These are phyloP conservation scores for Albophoma yamanashiensis DNA, from an alignment of 2,329 filamentous ascomycete species.

Conservation along the genomic window DNA sequence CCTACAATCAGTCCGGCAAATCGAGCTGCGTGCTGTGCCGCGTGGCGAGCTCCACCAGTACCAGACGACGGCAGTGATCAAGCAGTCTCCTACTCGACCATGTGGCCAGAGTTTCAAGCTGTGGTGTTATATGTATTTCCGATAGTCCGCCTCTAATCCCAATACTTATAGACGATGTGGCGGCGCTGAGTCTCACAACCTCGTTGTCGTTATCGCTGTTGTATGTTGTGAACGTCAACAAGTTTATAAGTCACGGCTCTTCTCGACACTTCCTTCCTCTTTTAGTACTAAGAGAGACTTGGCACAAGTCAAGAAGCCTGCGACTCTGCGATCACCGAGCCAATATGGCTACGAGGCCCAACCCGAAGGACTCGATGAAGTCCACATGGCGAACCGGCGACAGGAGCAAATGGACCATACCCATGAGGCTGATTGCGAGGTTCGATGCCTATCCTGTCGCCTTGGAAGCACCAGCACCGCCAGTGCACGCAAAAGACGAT, in stretches of 20 bases:
- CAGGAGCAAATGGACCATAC: conserved; percentile 16
- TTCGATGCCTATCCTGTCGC: conserved; percentile 15
- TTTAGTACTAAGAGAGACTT: no score
- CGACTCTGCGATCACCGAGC: neutral
- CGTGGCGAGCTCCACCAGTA: neutral
- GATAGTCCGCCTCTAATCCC: neutral
- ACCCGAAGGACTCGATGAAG: conserved; percentile 25
- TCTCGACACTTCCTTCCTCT: neutral
- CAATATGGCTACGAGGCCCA: neutral
- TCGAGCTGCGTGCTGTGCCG: neutral
- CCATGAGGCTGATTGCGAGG: conserved; percentile 20
- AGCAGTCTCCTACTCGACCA: neutral
- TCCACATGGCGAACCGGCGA: conserved; percentile 23
- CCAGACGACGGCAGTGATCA: neutral
- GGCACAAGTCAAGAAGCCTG: neutral
- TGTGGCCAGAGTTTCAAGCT: neutral
- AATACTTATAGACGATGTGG: neutral
- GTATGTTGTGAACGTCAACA: neutral
- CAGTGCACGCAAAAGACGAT: conserved; percentile 27
- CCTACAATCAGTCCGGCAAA: neutral
- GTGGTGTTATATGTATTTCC: neutral
- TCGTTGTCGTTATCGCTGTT: neutral
- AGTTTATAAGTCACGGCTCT: neutral
- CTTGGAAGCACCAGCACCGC: conserved; percentile 22
- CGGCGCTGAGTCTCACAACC: neutral